Evolutionary conservation across 495 filamentous ascomycete species (phyloP), one percentile per base, ranked within the genome.

Genomic region (Talaromyces adpressus): DNA sequence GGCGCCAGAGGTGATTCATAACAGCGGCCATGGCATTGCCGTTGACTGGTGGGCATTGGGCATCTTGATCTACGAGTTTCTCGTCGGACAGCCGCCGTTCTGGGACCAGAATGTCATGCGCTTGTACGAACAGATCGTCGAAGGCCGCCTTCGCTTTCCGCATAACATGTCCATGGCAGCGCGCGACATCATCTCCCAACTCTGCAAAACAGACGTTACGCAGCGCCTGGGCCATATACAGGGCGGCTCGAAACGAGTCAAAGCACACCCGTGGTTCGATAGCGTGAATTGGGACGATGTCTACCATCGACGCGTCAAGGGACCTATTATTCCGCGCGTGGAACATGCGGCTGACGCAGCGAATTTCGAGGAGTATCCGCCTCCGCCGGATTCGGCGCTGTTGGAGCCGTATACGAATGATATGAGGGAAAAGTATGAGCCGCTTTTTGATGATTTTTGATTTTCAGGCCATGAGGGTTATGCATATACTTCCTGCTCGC

Each of bases 41-140:
- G 94, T 98, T n/a, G 94, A 98, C 75, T 98, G 94, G 94, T 98
- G 94, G 94, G 95, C 94, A 6, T 80, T 98, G 65, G 94, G 94
- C 6, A 96, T 98, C 66, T 75, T 98, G 58, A 91, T 97, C 61
- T 98, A 95, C 73, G 94, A 98, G 71, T 97, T 98, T 69, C 79
- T 97, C 27, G 92, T 94, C 3, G 94, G 94, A 39, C 95, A 97
- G 69, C 94, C 94, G 6, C 94, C 94, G 2, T 98, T 98, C 74
- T 98, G 93, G 90, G 91, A 97, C 71, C 86, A 91, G 59, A 97
- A 94, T 67, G 92, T 93, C 0, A 94, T 97, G 70, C 92, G 94
- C 70, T 96, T 97, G 62, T 98, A 98, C 77, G 93, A 96, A 75
- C 77, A 81, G 53, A 81, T 81, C 41, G 74, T 79, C 18, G 75